Conservation (phyloP, 805 yeast species). For the Metschnikowia dekortorum region DNA sequence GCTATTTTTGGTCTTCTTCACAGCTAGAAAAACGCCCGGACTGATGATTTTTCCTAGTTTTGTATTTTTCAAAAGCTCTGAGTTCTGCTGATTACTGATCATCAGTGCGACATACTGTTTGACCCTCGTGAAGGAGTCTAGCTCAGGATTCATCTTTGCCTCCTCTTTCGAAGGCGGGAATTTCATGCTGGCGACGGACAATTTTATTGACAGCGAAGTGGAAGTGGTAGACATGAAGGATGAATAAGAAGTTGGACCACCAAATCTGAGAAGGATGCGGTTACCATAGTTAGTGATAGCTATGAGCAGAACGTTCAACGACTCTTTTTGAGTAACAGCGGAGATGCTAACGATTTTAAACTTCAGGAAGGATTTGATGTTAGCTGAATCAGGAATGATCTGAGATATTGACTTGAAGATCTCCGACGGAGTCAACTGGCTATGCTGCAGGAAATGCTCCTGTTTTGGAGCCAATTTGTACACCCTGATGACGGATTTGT, state of each 20-base stretch:
- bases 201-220: conserved; percentile 26
- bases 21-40: conserved; percentile 83
- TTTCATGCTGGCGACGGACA: conserved; percentile 45
- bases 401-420: conserved; percentile 46
- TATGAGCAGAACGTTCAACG: conserved; percentile 63
- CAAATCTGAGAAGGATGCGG: conserved; percentile 58
- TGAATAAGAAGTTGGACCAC: conserved; percentile 29
- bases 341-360: conserved; percentile 61
- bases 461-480: conserved; percentile 53
- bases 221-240: conserved; percentile 22
- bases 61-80: conserved; percentile 58
- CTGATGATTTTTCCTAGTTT: conserved; percentile 60
- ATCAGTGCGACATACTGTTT: conserved; percentile 38
- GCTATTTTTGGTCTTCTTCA: conserved; percentile 42
- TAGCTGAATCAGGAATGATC: conserved; percentile 53
- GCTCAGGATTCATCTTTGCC: conserved; percentile 36
- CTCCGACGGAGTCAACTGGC: conserved; percentile 41
- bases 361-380: conserved; percentile 43
- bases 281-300: conserved; percentile 84
- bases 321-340: conserved; percentile 59
- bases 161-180: conserved; percentile 60
- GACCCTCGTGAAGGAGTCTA: conserved; percentile 39
- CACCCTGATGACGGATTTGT: conserved; percentile 75
- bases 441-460: conserved; percentile 34
- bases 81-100: conserved; percentile 39